Evolutionary conservation across 805 yeast species (phyloP), one percentile per base, ranked within the genome.

Genomic region (Cyberlindnera maclurae): DNA sequence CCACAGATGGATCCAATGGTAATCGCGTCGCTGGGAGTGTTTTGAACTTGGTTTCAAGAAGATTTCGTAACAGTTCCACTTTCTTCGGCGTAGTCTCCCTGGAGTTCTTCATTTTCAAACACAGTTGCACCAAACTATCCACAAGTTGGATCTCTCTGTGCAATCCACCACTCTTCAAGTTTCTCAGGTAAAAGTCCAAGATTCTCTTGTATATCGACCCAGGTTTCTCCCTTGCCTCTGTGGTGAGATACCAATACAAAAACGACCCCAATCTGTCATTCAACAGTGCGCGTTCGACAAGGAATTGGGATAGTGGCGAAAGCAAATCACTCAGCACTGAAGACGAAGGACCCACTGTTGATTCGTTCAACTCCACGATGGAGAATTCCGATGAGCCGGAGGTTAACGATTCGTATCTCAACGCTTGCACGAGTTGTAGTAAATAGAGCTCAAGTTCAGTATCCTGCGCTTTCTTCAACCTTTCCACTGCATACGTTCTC

Each of bases 221-320:
- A 3, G 71, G 72, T 31, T 70, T 73, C 41, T 85, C 96, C 51
- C 82, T 86, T 24, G 82, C 74, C 53, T 90, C 97, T 2, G 94
- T 95, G 46, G 79, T 81, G 36, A 93, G 72, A 55, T 82, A 86
- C 97, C 98, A 93, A 58, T 86, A 89, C 44, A 94, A 77, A 54
- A 74, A 86, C 54, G 80, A 88, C 0, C 95, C 93, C 30, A 94
- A 64, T 15, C 73, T 65, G 15, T 73, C 71, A 54, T 82, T 83
- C 15, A 71, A 64, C 1, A 79, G 65, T 0, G 95, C 79, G 33
- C 90, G 68, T 20, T 77, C 77, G 31, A 89, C 79, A 30, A 93
- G 63, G 54, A 90, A 88, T 37, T 76, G 74, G 1, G 86, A 84
- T 37, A 83, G 61, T 0, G 89, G 87, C 0, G 90, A 79, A 12